These are phyloP conservation scores for Citrus sinensis DNA, from an alignment of 345 rosid species.

Conservation along the genomic window DNA sequence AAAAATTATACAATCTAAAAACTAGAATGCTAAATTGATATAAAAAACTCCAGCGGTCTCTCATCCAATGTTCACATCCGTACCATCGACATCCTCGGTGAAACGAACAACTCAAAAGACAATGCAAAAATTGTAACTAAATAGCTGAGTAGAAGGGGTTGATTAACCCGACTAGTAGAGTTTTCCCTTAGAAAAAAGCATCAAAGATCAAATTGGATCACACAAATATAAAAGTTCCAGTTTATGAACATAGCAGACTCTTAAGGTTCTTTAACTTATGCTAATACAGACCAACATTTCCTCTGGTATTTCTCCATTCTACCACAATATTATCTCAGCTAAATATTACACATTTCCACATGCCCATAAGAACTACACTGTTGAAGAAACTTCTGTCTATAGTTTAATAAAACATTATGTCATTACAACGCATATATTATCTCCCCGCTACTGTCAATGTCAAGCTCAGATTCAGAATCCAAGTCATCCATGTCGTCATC, in stretches of 20 bases:
- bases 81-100: too few species aligned
- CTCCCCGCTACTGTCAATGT: conserved; percentile 91
- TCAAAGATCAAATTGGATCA: conserved; percentile 2
- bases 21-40: too few species aligned
- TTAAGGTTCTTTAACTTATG: conserved; percentile 1
- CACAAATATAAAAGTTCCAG: conserved; percentile 14
- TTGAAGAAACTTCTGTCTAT: not conserved
- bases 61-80: too few species aligned
- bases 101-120: not conserved
- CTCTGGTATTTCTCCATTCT: not conserved
- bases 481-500: conserved; percentile 86
- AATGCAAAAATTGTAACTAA: not conserved
- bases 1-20: too few species aligned
- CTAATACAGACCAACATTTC: not conserved
- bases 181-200: not conserved
- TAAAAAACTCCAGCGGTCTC: too few species aligned
- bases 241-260: conserved; percentile 10
- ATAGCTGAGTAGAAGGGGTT: too few species aligned
- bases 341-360: conserved; percentile 5
- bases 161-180: not conserved
- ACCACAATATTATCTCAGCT: conserved; percentile 3
- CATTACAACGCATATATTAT: conserved; percentile 68
- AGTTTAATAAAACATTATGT: conserved; percentile 6
- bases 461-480: conserved; percentile 84
- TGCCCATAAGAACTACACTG: not conserved